Evolutionary conservation across 495 filamentous ascomycete species (phyloP).

Genomic region (Aspergillus asperescens): DNA sequence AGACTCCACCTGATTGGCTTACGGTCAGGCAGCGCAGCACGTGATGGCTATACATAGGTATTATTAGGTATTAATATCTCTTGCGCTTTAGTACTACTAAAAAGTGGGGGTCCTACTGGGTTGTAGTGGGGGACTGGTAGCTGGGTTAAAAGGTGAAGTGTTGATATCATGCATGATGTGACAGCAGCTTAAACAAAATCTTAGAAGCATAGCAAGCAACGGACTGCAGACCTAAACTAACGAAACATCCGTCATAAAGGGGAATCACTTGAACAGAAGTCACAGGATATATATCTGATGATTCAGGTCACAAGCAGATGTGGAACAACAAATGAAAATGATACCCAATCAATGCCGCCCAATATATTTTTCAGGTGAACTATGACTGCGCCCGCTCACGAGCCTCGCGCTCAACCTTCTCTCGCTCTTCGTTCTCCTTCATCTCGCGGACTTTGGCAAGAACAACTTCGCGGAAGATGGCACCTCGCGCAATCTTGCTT

Average conservation of each 20-base stretch:
- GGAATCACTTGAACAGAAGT: slow-evolving; percentile 26
- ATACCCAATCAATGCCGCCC: background rate
- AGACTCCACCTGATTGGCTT: slow-evolving; percentile 13
- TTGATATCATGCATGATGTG: too few relatives aligned
- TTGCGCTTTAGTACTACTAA: too few relatives aligned
- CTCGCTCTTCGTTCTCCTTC: slow-evolving; percentile 77
- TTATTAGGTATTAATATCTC: too few relatives aligned
- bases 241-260: slow-evolving; percentile 16
- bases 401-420: slow-evolving; percentile 55
- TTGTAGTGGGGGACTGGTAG: too few relatives aligned
- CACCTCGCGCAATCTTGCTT: slow-evolving; percentile 72
- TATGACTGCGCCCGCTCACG: slow-evolving; percentile 35
- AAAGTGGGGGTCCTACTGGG: too few relatives aligned
- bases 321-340: background rate
- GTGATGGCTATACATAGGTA: too few relatives aligned
- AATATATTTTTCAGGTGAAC: slow-evolving; percentile 17
- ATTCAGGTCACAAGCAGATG: slow-evolving; percentile 7
- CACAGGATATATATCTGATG: slow-evolving; percentile 17
- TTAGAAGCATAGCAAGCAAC: background rate
- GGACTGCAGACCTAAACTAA: background rate
- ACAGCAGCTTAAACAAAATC: background rate
- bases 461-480: slow-evolving; percentile 96
- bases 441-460: slow-evolving; percentile 91
- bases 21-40: background rate
- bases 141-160: too few relatives aligned